Evolutionary conservation across 805 yeast species (phyloP).

Genomic region (Lipomyces yamadae): DNA sequence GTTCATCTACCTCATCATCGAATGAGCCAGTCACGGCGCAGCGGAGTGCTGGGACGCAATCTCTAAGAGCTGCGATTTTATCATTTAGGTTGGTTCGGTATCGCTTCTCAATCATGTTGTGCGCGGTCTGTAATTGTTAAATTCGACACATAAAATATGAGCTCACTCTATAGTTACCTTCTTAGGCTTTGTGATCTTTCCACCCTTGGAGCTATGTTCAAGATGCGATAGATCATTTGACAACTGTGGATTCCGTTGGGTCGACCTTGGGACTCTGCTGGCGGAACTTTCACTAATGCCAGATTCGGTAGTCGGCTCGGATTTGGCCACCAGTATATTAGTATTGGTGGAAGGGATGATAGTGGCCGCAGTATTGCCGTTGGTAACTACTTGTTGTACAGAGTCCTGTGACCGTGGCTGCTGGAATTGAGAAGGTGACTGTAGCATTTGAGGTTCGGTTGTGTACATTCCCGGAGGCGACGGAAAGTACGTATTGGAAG

Average conservation of each 20-base stretch:
- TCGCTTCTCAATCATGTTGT: slow-evolving; percentile 80
- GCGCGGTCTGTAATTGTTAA: slow-evolving; percentile 56
- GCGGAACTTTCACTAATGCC: slow-evolving; percentile 20
- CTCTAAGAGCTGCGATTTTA: slow-evolving; percentile 68
- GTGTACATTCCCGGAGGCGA: slow-evolving; percentile 23
- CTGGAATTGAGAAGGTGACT: background rate
- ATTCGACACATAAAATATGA: background rate
- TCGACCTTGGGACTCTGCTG: slow-evolving; percentile 14
- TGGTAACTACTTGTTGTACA: too few species aligned
- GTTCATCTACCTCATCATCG: slow-evolving; percentile 50
- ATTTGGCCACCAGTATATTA: background rate
- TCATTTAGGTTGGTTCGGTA: slow-evolving; percentile 78
- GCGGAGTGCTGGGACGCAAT: slow-evolving; percentile 77
- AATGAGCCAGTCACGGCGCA: slow-evolving; percentile 55
- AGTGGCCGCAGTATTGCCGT: background rate
- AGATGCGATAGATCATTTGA: slow-evolving; percentile 15
- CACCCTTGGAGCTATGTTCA: slow-evolving; percentile 29
- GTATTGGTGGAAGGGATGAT: background rate
- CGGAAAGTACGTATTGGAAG: slow-evolving; percentile 18
- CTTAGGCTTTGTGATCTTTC: slow-evolving; percentile 43
- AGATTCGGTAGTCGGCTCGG: slow-evolving; percentile 11
- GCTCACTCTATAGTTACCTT: slow-evolving; percentile 36
- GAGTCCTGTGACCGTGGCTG: slow-evolving; percentile 6
- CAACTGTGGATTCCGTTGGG: background rate
- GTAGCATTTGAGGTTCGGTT: slow-evolving; percentile 1